Evolutionary conservation across 2,329 filamentous ascomycete genomes (phyloP).

Genomic region (Aspergillus unguis): DNA sequence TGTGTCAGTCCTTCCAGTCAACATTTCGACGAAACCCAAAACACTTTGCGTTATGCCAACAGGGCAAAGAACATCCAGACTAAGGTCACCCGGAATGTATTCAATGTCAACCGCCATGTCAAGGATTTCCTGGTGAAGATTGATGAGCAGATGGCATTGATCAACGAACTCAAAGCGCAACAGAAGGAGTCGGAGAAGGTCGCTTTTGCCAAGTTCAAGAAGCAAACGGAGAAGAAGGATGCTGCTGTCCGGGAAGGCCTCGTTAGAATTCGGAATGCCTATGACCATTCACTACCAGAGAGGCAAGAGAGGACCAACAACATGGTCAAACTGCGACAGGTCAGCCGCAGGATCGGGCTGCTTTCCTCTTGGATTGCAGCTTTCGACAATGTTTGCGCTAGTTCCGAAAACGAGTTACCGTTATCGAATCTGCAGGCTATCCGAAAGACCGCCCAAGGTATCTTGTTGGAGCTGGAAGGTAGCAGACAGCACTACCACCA

Average conservation of each 20-base stretch:
- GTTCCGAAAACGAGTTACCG: slow-evolving; percentile 63
- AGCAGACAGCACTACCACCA: slow-evolving; percentile 90
- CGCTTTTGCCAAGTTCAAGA: slow-evolving; percentile 85
- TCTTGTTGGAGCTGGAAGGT: slow-evolving; percentile 81
- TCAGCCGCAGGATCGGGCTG: slow-evolving; percentile 79
- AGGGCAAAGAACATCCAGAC: slow-evolving; percentile 99
- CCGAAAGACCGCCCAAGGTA: slow-evolving; percentile 83
- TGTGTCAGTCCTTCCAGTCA: slow-evolving; percentile 95
- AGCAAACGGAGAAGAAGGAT: slow-evolving; percentile 83
- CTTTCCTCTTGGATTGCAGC: slow-evolving; percentile 91
- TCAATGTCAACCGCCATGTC: slow-evolving; percentile 97
- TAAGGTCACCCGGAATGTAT: slow-evolving; percentile 98
- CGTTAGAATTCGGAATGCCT: slow-evolving; percentile 73
- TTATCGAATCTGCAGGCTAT: slow-evolving; percentile 69
- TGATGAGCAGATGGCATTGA: slow-evolving; percentile 94
- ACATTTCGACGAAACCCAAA: slow-evolving; percentile 97
- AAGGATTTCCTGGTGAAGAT: slow-evolving; percentile 99
- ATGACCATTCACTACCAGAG: slow-evolving; percentile 73
- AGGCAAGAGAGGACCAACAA: slow-evolving; percentile 73
- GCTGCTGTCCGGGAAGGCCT: slow-evolving; percentile 72
- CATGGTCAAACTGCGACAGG: slow-evolving; percentile 77
- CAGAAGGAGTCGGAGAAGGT: slow-evolving; percentile 82
- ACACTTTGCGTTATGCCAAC: slow-evolving; percentile 95
- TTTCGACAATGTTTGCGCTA: slow-evolving; percentile 78
- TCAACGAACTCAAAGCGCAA: slow-evolving; percentile 90